These are phyloP conservation scores for Leptographium procerum DNA, from an alignment of 2,329 filamentous ascomycete species.

Conservation along the genomic window DNA sequence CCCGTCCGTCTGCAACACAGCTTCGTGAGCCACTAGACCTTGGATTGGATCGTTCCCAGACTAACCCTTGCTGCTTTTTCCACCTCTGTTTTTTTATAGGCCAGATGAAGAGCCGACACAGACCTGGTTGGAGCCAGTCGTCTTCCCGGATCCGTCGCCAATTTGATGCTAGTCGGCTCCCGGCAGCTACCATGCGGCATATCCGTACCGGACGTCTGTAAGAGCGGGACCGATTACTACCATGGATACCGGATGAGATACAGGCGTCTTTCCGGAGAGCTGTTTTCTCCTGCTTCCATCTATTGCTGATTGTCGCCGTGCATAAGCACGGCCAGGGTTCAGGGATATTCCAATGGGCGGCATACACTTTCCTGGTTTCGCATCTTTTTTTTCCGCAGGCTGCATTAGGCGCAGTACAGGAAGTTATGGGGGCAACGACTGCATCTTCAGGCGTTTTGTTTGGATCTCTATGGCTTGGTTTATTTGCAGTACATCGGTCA, in stretches of 20 bases:
- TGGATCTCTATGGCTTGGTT: neutral
- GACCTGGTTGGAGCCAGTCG: neutral
- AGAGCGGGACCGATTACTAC: neutral
- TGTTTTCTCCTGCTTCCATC: neutral
- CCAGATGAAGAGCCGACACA: constrained; percentile 9
- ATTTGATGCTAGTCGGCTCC: constrained; percentile 2
- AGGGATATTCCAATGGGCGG: neutral
- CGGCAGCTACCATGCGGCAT: constrained; percentile 5
- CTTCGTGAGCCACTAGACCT: constrained; percentile 3
- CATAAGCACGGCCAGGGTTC: neutral
- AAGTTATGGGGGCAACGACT: constrained; percentile 1
- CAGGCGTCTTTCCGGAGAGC: neutral
- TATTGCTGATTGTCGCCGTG: neutral
- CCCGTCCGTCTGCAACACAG: neutral
- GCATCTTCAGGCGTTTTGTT: constrained; percentile 4
- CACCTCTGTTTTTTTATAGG: constrained; percentile 2
- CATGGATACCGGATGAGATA: neutral
- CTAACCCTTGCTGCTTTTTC: neutral
- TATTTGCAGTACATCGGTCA: too few relatives aligned
- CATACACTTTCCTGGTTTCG: neutral
- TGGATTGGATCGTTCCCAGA: neutral
- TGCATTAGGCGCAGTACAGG: constrained; percentile 1
- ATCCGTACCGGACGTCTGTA: constrained; percentile 4
- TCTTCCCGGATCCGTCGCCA: constrained; percentile 5
- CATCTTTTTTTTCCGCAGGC: neutral